These are phyloP conservation scores for Cymbopogon flexuosus DNA, from an alignment of 202 grass and related monocot genomes.

Conservation along the genomic window DNA sequence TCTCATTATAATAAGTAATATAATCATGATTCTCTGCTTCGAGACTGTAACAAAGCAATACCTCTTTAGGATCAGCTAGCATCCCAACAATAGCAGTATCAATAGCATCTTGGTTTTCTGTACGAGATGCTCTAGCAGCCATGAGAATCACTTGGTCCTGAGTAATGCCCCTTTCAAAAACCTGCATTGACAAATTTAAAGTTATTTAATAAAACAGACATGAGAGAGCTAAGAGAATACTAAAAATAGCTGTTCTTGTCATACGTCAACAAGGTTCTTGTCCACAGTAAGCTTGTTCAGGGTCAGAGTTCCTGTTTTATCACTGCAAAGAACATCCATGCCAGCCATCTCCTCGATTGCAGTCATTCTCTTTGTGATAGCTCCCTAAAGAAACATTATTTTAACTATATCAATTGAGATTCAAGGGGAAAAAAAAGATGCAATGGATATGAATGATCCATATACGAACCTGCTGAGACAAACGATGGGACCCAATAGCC, in stretches of 20 bases:
- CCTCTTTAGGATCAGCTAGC: constrained; percentile 97
- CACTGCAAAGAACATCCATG: constrained; percentile 99
- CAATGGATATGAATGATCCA: background rate
- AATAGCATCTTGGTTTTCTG: constrained; percentile 95
- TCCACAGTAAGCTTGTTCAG: constrained; percentile 91
- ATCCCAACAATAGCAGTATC: constrained; percentile 94
- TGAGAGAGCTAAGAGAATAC: background rate
- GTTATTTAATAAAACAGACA: constrained; percentile 6
- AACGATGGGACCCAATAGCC: constrained; percentile 93
- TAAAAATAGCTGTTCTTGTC: background rate
- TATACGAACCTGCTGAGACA: constrained; percentile 66
- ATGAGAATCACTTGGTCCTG: constrained; percentile 81
- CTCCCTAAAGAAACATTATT: constrained; percentile 42
- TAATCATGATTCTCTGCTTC: background rate
- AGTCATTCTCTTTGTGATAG: constrained; percentile 98
- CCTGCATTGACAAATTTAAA: constrained; percentile 28
- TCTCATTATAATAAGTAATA: constrained; percentile 3
- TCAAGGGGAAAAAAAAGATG: background rate
- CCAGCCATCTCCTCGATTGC: constrained; percentile 99
- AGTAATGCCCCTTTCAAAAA: constrained; percentile 65
- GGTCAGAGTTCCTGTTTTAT: constrained; percentile 94
- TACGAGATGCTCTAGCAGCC: constrained; percentile 94
- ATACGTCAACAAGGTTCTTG: constrained; percentile 78
- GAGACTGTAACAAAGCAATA: constrained; percentile 23
- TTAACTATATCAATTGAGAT: background rate